Evolutionary conservation across 164 flowering plant genomes (phyloP), one percentile per base, ranked within the genome.

Genomic region (Stephania japonica): DNA sequence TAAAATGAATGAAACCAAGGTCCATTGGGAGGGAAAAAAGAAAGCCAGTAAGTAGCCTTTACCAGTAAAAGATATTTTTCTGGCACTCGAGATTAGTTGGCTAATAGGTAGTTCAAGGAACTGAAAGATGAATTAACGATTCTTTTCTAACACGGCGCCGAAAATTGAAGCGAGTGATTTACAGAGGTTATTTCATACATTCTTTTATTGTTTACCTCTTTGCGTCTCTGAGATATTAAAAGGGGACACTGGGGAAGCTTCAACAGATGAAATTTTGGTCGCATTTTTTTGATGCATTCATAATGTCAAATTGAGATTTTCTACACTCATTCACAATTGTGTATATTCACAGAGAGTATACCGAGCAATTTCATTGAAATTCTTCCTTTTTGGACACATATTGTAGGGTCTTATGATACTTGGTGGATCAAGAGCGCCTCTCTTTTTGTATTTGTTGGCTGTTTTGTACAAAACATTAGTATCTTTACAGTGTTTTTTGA

Each of bases 321-420:
- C 76, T 78, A 79, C 70, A 78, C 75, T 80, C 21, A 9, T 66
- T 81, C 64, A 59, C 73, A 76, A 68, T 70, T 73, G 43, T 85
- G 84, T 83, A 81, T 67, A 85, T 79, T 68, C 72, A 26, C 47
- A 73, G 9, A 63, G 43, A 42, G 19, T 56, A 62, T 49, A 18
- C 32, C 63, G 61, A 74, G 76, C 77, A 79, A 69, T 82, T 70
- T 74, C 67, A 78, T 78, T 70, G 70, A 70, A 68, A 77, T 23
- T 63, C 25, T 56, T 56, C 16, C 19, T 14, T 13, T 56, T 56
- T 49, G 12, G 56, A 49, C 14, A 49, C 2, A 49, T 49, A 2
- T 2, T 10, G 6, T 16, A 10, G 12, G 56, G 14, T 49, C 14
- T 49, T 10, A 49, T 49, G 14, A 49, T 2, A 32, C 18, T 49